Evolutionary conservation across 495 filamentous ascomycete species (phyloP).

Genomic region (Podospora bellae-mahoneyi): DNA sequence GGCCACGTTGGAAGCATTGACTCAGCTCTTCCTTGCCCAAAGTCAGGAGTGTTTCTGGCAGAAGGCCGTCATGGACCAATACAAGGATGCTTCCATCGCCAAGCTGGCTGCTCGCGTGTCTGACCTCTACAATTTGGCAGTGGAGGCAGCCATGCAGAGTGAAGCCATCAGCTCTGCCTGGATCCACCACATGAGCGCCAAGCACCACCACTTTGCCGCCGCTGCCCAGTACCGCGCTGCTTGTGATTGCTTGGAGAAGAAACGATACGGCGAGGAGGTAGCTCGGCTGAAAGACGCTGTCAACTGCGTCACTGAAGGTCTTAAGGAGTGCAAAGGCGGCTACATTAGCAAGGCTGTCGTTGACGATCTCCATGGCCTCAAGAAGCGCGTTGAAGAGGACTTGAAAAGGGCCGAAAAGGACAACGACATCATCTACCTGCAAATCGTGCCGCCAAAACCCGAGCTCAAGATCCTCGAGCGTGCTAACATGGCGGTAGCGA

Average conservation of each 20-base stretch:
- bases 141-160: slow-evolving; percentile 81
- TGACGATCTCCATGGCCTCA: slow-evolving; percentile 79
- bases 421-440: slow-evolving; percentile 91
- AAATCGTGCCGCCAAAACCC: slow-evolving; percentile 80
- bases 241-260: slow-evolving; percentile 87
- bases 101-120: slow-evolving; percentile 89
- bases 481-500: slow-evolving; percentile 80
- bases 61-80: slow-evolving; percentile 89
- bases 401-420: slow-evolving; percentile 92
- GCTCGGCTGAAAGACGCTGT: slow-evolving; percentile 79
- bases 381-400: slow-evolving; percentile 77
- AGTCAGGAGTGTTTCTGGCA: slow-evolving; percentile 98
- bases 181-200: slow-evolving; percentile 97
- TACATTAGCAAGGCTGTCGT: slow-evolving; percentile 84
- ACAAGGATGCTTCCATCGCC: slow-evolving; percentile 88
- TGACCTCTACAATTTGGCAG: slow-evolving; percentile 81
- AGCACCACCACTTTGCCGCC: slow-evolving; percentile 96
- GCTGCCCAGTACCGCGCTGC: slow-evolving; percentile 95
- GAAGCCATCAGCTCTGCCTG: slow-evolving; percentile 88
- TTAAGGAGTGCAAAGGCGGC: slow-evolving; percentile 68
- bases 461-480: slow-evolving; percentile 82
- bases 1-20: slow-evolving; percentile 76
- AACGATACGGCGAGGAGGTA: slow-evolving; percentile 94
- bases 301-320: slow-evolving; percentile 75
- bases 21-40: slow-evolving; percentile 82